Evolutionary conservation across 495 filamentous ascomycete genomes (phyloP), one percentile per base, ranked within the genome.

Genomic region (Lasiosphaeria hispida): DNA sequence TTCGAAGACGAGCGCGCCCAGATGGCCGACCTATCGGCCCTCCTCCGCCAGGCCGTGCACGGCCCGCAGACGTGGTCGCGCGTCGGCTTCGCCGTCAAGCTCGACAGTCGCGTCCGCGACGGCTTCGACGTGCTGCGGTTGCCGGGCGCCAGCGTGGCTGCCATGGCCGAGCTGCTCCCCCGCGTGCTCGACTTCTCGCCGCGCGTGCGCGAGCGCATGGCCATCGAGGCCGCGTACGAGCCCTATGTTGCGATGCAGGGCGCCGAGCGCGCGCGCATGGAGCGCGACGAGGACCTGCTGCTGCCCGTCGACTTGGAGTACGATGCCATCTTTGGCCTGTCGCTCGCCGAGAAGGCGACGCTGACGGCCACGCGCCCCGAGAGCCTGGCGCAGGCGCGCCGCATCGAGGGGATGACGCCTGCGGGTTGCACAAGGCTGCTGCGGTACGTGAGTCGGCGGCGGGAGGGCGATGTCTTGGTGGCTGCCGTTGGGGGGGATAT

Each of bases 231-330:
- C 7, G 73, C 82, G 1, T 98, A 97, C 69, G 89, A 87, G 10
- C 93, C 93, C 0, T 96, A 96, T 69, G 82, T 96, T 2, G 73
- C 74, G 13, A 79, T 83, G 57, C 92, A 97, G 67, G 78, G 76
- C 36, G 77, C 78, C 2, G 77, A 84, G 51, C 85, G 87, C 19
- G 77, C 77, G 36, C 75, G 80, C 4, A 87, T 94, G 70, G 74
- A 84, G 58, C 84, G 83, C 30, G 92, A 96, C 61, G 95, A 97
- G 69, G 79, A 77, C 37, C 65, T 97, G 19, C 70, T 76, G 34
- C 70, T 98, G 41, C 91, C 94, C 0, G 52, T 76, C 0, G 89
- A 95, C 62, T 66, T 98, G 30, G 86, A 97, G 61, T 98, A 96
- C 62, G 75, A 80, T 13, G 60, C 60, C 6, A 77, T 98, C 17